Evolutionary conservation across 106 monocot species (phyloP).

Genomic region (Gastrodia elata): DNA sequence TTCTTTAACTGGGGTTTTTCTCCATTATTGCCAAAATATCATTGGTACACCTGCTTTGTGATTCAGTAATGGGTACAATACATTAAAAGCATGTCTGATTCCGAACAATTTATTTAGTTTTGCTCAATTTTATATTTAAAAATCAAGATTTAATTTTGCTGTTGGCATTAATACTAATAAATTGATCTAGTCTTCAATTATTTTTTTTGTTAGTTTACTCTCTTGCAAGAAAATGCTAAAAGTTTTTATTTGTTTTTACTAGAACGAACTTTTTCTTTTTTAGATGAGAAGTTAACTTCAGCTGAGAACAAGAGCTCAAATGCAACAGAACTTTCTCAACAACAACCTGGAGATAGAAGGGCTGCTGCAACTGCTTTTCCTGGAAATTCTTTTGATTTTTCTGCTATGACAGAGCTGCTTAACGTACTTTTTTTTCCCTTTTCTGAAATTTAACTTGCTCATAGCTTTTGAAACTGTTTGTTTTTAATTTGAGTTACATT

Average conservation of each 20-base stretch:
- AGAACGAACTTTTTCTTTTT: neutral
- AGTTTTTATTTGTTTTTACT: neutral
- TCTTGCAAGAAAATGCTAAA: neutral
- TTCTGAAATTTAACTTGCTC: neutral
- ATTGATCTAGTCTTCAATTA: no score
- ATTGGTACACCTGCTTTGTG: neutral
- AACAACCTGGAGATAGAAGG: constrained; percentile 4
- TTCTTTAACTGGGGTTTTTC: neutral
- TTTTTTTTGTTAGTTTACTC: neutral
- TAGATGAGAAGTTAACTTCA: constrained; percentile 16
- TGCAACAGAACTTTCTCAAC: constrained; percentile 8
- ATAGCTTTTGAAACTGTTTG: neutral
- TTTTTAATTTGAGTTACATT: neutral
- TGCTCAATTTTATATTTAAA: neutral
- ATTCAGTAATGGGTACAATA: neutral
- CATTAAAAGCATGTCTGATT: no score
- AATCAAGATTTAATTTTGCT: neutral
- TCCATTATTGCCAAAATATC: neutral
- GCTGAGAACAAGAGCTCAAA: constrained; percentile 21
- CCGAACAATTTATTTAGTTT: neutral
- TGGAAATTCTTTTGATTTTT: constrained; percentile 41
- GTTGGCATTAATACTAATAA: neutral
- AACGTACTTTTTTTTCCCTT: constrained; percentile 15
- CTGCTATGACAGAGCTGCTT: constrained; percentile 24
- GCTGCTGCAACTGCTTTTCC: constrained; percentile 13